These are phyloP conservation scores for Desmodesmus armatus DNA, from an alignment of 139 green algal genomes.

Conservation along the genomic window DNA sequence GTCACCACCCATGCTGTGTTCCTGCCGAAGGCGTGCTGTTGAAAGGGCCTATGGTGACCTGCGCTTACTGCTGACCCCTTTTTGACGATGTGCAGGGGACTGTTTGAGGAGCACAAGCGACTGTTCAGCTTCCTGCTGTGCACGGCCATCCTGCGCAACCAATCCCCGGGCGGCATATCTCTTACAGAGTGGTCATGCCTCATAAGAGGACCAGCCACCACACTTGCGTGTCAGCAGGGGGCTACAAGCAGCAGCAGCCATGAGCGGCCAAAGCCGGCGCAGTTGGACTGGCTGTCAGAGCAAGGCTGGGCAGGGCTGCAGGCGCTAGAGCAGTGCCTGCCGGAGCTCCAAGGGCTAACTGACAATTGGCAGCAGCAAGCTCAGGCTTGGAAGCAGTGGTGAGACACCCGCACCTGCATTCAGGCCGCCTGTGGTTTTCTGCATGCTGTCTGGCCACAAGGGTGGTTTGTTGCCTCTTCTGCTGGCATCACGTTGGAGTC, in stretches of 20 bases:
- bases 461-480: not conserved
- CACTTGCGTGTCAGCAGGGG: too few relatives aligned
- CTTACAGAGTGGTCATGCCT: conserved; percentile 85
- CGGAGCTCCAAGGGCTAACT: conserved; percentile 54
- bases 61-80: not conserved
- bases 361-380: conserved; percentile 46
- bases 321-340: conserved; percentile 46
- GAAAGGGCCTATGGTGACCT: not conserved
- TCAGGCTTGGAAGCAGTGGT: conserved; percentile 18
- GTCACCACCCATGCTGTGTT: not conserved
- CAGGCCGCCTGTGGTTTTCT: not conserved
- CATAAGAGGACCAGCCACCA: conserved; percentile 61
- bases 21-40: not conserved
- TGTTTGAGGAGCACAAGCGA: conserved; percentile 56
- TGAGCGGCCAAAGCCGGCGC: conserved; percentile 40
- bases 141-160: conserved; percentile 70
- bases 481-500: not conserved
- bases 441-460: not conserved
- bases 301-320: conserved; percentile 36
- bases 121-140: conserved; percentile 57
- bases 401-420: conserved; percentile 8
- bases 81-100: not conserved
- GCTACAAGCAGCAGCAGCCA: not conserved
- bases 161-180: conserved; percentile 61
- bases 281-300: conserved; percentile 35